phyloP scores from a whole-genome alignment of 495 filamentous ascomycete species.

The Penicillium canariense region DNA sequence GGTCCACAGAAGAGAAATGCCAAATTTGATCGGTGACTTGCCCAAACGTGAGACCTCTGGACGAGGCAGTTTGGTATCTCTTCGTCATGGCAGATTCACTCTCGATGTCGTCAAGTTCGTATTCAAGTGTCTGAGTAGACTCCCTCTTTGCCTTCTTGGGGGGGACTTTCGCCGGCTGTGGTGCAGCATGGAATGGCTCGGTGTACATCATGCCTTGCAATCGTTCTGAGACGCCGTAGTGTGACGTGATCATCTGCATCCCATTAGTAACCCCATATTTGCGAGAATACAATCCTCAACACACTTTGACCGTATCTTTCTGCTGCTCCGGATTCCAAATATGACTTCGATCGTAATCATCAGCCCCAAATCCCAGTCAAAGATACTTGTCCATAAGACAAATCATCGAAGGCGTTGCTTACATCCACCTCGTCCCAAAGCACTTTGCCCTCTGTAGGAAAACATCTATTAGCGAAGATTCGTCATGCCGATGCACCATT shows the following conservation, averaged over 20 bases:
- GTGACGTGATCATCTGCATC: constrained; percentile 36
- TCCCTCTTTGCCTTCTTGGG: constrained; percentile 14
- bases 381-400: neutral
- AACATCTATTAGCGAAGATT: neutral
- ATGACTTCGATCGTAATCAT: constrained; percentile 46
- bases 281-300: neutral
- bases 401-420: constrained; percentile 21
- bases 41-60: constrained; percentile 37
- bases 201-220: constrained; percentile 65
- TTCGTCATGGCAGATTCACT: constrained; percentile 30
- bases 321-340: constrained; percentile 71
- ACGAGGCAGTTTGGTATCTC: constrained; percentile 24
- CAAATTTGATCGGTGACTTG: constrained; percentile 60
- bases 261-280: neutral
- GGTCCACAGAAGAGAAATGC: constrained; percentile 64
- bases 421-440: constrained; percentile 68
- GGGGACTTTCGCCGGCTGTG: constrained; percentile 11
- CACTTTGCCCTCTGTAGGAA: constrained; percentile 33
- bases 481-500: too few relatives aligned
- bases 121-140: constrained; percentile 5
- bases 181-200: constrained; percentile 39
- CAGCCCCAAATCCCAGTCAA: neutral
- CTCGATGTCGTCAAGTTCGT: constrained; percentile 34
- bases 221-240: constrained; percentile 68
- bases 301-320: constrained; percentile 48